Base-by-base conservation (phyloP, 371 early-diverging fungal species). In the Gilbertella persicaria region DNA sequence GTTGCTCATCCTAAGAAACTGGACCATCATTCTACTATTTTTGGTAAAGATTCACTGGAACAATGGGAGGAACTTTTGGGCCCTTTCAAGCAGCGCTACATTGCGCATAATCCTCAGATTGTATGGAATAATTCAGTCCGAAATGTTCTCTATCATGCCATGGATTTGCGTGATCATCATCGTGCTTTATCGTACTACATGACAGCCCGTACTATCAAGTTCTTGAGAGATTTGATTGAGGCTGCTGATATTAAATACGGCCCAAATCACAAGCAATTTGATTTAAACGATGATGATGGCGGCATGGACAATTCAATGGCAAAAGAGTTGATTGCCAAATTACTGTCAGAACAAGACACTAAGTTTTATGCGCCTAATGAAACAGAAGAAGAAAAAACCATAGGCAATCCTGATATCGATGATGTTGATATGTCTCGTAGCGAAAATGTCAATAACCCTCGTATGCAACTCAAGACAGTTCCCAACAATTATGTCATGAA, bases 291-390 rank as follows among this genome's bases (percentile, higher is more conserved):
- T 44, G 46, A 50, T 13, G 79, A 76, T 20, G 64, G 49, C 6
- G 58, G 49, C 1, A 63, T 78, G 43, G 75, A 76, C 29, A 51
- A 62, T 3, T 48, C 56, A 17, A 72, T 75, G 62, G 80, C 79
- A 0, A 53, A 80, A n/a, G 77, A 80, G 7, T 57, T 89, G 29
- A 71, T 89, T 19, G 53, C 66, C 13, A 67, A 76, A 26, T 66
- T 89, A 0, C 47, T 89, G 10, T 36, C 62, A 2, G 84, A 85
- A 28, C 42, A 73, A 39, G 67, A 69, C n/a, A 73, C 75, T 30
- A 69, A 67, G 8, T 57, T 84, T 21, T 64, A 71, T 10, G 84
- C 80, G 0, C 63, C 62, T 0, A 81, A 83, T 51, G 88, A 87
- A 41, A 60, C 64, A 0, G 74, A 73, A 12, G 67, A 66, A n/a